Conservation (phyloP, 2,329 filamentous ascomycete genomes). For the Arthrinium puccinioides region DNA sequence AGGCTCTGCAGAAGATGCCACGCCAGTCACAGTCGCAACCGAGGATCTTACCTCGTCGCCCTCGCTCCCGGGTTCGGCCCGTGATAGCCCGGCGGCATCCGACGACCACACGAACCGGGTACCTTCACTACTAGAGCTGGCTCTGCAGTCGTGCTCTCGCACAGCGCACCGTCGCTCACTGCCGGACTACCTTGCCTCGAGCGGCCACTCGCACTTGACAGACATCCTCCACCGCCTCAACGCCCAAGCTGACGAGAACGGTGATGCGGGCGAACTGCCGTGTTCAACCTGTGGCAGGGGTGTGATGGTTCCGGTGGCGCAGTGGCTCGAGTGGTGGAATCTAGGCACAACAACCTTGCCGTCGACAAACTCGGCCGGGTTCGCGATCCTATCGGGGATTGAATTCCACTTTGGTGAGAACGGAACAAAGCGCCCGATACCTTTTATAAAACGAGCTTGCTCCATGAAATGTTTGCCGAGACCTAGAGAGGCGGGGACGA, state of each 20-base stretch:
- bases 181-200: constrained; percentile 32
- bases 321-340: constrained; percentile 60
- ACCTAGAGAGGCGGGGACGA: too few relatives aligned
- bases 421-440: not conserved
- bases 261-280: constrained; percentile 33
- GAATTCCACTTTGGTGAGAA: too few relatives aligned
- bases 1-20: not conserved
- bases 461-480: not conserved
- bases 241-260: constrained; percentile 30
- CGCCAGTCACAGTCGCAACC: constrained; percentile 10
- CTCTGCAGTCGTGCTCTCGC: constrained; percentile 37
- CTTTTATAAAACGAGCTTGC: constrained; percentile 2
- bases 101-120: constrained; percentile 27
- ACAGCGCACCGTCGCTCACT: constrained; percentile 36
- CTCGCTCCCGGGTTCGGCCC: constrained; percentile 6
- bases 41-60: constrained; percentile 14
- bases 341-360: not conserved
- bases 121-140: constrained; percentile 43
- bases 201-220: constrained; percentile 29
- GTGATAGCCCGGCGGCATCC: not conserved
- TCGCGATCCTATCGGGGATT: not conserved
- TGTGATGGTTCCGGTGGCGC: constrained; percentile 42
- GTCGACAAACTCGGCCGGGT: not conserved
- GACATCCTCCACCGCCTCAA: constrained; percentile 31
- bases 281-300: constrained; percentile 45